Evolutionary conservation across 192 early-diverging fungal genomes (phyloP).

Genomic region (Neocallimastix lanati): DNA sequence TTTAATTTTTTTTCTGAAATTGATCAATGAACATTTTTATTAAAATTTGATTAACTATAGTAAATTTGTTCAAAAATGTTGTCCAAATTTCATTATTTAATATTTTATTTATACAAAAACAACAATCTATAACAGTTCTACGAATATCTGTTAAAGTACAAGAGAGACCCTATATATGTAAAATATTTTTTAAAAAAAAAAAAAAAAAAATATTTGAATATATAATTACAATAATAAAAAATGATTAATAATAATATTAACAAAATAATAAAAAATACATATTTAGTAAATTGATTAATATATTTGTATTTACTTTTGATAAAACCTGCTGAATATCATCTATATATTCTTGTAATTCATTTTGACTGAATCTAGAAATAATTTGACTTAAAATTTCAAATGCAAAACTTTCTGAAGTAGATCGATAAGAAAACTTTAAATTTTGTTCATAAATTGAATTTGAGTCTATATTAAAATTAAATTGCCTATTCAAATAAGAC

Average conservation of each 20-base stretch:
- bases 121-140: background rate
- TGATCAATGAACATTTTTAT: background rate
- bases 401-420: background rate
- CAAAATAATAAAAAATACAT: no score
- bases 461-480: background rate
- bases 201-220: no score
- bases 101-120: background rate
- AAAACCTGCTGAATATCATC: background rate
- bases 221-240: no score
- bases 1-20: background rate
- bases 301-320: background rate
- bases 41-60: background rate
- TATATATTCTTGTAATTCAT: background rate
- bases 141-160: background rate
- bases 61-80: background rate
- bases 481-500: background rate
- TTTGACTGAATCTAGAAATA: background rate
- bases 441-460: background rate
- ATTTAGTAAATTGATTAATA: background rate
- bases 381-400: background rate
- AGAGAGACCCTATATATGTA: background rate
- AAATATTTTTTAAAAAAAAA: no score
- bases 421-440: background rate
- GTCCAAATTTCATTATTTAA: background rate
- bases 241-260: no score